Conservation (phyloP, 1,284 basidiomycete genomes). For the Apiotrichum laibachii region DNA sequence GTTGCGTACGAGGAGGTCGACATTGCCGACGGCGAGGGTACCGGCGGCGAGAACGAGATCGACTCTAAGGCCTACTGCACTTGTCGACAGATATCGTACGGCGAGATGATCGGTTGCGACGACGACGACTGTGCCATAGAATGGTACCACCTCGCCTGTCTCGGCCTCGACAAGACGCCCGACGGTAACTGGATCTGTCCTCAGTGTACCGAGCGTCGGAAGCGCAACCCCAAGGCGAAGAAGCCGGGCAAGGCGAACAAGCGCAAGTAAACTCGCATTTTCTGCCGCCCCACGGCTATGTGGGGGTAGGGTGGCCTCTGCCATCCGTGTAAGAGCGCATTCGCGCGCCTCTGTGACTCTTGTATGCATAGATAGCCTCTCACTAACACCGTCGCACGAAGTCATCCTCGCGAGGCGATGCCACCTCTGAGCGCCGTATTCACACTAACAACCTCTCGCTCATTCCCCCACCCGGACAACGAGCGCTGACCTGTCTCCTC, state of each 20-base stretch:
- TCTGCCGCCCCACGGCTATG: not conserved
- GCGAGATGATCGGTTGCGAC: slow-evolving; percentile 98
- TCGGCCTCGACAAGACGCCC: slow-evolving; percentile 68
- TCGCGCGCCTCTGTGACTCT: not conserved
- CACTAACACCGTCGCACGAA: no score
- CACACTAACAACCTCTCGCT: no score
- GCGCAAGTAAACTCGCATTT: slow-evolving; percentile 8
- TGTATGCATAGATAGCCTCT: no score
- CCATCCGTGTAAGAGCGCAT: not conserved
- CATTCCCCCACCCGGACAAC: no score
- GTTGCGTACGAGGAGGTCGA: slow-evolving; percentile 43
- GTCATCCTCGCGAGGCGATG: no score
- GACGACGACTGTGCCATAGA: slow-evolving; percentile 80
- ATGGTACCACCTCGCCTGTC: slow-evolving; percentile 89
- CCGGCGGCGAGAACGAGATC: slow-evolving; percentile 51
- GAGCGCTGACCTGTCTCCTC: no score
- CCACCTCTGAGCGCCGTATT: no score
- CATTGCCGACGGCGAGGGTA: slow-evolving; percentile 49
- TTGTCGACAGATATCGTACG: slow-evolving; percentile 71
- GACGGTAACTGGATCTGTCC: slow-evolving; percentile 77
- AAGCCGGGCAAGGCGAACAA: slow-evolving; percentile 23
- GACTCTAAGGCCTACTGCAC: slow-evolving; percentile 79
- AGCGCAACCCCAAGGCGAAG: slow-evolving; percentile 35
- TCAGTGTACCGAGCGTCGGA: slow-evolving; percentile 53
- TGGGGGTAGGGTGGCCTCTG: not conserved